Conservation (phyloP, 306 rosid genomes). For the Albizia julibrissin region DNA sequence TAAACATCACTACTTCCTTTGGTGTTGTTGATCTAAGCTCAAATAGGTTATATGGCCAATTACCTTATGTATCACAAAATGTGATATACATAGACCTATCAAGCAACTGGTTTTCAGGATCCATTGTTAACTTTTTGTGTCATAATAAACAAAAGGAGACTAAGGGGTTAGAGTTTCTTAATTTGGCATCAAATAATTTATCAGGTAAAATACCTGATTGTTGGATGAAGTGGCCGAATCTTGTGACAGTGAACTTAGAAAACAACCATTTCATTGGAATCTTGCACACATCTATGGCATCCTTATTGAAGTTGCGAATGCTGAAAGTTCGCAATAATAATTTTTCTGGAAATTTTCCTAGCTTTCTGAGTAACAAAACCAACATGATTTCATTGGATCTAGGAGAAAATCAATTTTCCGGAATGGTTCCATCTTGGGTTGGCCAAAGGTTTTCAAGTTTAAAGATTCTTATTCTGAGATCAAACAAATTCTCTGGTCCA, state of each 20-base stretch:
- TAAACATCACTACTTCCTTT: no score
- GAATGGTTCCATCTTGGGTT: neutral
- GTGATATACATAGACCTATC: neutral
- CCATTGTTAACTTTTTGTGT: conserved; percentile 22
- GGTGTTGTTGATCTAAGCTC: no score
- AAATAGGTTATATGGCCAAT: no score
- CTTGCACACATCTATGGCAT: neutral
- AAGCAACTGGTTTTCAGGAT: neutral
- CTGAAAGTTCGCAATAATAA: conserved; percentile 6
- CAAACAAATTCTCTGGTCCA: neutral
- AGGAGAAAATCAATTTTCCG: neutral
- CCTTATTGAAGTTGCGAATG: rapidly evolving
- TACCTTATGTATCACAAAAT: neutral
- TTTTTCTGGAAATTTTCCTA: neutral
- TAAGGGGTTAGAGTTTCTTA: neutral
- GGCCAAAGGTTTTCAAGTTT: neutral
- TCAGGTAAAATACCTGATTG: conserved; percentile 17
- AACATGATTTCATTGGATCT: neutral
- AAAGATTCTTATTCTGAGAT: no score
- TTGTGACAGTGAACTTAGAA: neutral
- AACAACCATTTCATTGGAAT: neutral
- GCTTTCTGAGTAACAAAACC: neutral
- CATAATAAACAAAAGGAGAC: neutral
- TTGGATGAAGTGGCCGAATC: conserved; percentile 12
- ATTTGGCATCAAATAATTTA: neutral